Conservation (phyloP, 805 yeast genomes). For the Kodamaea kaohsiungensis region DNA sequence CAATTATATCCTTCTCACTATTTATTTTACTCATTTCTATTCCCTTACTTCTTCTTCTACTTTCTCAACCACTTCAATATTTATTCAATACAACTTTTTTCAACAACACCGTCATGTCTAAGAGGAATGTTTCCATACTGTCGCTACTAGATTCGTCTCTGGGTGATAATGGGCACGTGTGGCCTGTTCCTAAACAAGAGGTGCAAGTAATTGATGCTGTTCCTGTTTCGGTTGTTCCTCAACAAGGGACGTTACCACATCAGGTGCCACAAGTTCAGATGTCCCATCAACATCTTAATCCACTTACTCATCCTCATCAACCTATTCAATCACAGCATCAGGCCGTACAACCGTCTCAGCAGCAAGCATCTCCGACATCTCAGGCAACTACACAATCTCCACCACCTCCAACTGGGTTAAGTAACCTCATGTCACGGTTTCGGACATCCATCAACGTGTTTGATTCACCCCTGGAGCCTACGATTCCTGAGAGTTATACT, state of each 20-base stretch:
- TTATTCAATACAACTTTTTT: neutral
- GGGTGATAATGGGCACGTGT: slow-evolving; percentile 8
- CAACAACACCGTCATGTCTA: slow-evolving; percentile 16
- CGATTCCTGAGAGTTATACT: neutral
- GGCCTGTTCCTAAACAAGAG: neutral
- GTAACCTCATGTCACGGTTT: slow-evolving; percentile 29
- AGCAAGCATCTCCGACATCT: neutral
- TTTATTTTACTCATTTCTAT: neutral
- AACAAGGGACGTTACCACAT: neutral
- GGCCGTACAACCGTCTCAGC: neutral
- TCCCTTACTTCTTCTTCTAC: neutral
- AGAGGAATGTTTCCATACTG: slow-evolving; percentile 35
- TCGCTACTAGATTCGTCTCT: slow-evolving; percentile 26
- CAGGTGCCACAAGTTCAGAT: neutral
- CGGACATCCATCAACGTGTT: slow-evolving; percentile 30
- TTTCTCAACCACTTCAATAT: neutral
- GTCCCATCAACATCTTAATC: neutral
- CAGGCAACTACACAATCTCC: neutral
- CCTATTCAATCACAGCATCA: too few relatives aligned
- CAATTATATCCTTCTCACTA: too few relatives aligned
- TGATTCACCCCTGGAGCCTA: slow-evolving; percentile 2
- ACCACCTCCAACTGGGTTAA: slow-evolving; percentile 13
- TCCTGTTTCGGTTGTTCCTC: neutral
- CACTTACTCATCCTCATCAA: neutral
- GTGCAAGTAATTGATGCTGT: neutral